phyloP scores from a whole-genome alignment of 1,284 basidiomycete genomes.

The Malassezia restricta region DNA sequence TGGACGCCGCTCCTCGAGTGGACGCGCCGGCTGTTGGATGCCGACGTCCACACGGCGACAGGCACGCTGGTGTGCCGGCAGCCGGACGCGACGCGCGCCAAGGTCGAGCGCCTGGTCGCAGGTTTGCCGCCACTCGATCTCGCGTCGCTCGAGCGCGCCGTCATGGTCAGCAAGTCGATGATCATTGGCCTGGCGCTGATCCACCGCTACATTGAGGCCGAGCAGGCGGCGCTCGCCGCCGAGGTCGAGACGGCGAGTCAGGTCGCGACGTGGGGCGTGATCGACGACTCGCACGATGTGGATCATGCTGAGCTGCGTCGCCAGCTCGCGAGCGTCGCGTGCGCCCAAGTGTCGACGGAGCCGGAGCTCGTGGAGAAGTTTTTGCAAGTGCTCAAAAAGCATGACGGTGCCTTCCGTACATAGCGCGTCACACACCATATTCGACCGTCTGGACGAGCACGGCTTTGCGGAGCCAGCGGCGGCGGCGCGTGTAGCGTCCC shows the following conservation, averaged over 20 bases:
- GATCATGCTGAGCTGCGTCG: constrained; percentile 85
- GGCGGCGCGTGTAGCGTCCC: constrained; percentile 53
- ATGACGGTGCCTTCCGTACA: constrained; percentile 1
- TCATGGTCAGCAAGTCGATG: constrained; percentile 82
- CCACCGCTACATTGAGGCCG: constrained; percentile 56
- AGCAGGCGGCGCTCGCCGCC: constrained; percentile 71
- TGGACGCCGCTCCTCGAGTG: constrained; percentile 82
- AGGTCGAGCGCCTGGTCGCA: constrained; percentile 15
- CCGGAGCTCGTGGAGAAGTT: constrained; percentile 7
- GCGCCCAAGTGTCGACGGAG: constrained; percentile 15
- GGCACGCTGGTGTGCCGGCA: constrained; percentile 25
- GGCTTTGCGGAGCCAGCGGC: constrained; percentile 47
- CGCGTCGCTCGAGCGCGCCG: constrained; percentile 73
- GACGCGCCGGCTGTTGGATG: constrained; percentile 59
- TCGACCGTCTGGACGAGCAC: constrained; percentile 45
- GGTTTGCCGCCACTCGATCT: constrained; percentile 23
- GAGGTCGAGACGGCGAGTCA: constrained; percentile 90
- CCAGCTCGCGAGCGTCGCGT: constrained; percentile 54
- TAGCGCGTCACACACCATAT: constrained; percentile 18
- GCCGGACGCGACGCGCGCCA: constrained; percentile 7
- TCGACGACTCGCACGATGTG: constrained; percentile 70
- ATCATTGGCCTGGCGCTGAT: constrained; percentile 76
- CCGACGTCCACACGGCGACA: constrained; percentile 18
- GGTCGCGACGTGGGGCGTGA: constrained; percentile 92
- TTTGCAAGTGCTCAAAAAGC: constrained; percentile 7